Conservation (phyloP, 352 stramenopile species). For the Phytophthora capsici region DNA sequence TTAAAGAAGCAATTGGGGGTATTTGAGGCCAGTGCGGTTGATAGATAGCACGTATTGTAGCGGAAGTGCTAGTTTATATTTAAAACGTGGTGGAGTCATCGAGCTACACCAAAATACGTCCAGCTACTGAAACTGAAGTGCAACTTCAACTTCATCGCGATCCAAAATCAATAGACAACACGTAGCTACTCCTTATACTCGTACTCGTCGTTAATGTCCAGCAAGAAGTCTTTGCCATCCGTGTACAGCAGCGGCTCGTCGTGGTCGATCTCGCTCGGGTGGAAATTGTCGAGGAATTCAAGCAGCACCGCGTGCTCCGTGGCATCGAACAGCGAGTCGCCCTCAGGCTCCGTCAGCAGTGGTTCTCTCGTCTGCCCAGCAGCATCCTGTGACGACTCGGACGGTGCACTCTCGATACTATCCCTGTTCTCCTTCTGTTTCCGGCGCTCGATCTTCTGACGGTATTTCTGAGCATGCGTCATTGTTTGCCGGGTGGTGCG, state of each 20-base stretch:
- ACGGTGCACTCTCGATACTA: constrained; percentile 10
- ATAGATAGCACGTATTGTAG: neutral
- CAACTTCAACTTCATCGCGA: constrained; percentile 14
- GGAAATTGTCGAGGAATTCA: constrained; percentile 32
- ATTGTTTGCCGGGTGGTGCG: constrained; percentile 38
- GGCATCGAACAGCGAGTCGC: neutral
- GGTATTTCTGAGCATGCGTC: constrained; percentile 50
- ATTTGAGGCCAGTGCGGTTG: neutral
- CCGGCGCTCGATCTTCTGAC: constrained; percentile 41
- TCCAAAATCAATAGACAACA: neutral
- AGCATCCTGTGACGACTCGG: constrained; percentile 5
- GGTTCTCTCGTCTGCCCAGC: constrained; percentile 3
- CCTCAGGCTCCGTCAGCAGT: constrained; percentile 11
- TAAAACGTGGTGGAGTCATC: neutral
- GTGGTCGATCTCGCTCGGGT: constrained; percentile 29
- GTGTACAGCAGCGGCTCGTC: constrained; percentile 21
- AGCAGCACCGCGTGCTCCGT: constrained; percentile 27
- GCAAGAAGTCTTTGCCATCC: constrained; percentile 6
- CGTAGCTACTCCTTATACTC: neutral
- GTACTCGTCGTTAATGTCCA: neutral
- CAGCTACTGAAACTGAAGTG: neutral
- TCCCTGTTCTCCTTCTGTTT: constrained; percentile 11
- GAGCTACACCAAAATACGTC: neutral
- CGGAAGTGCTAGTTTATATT: constrained; percentile 4
- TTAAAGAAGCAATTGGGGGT: neutral